Percentiles rank a stretch among this genome's conserved stretches.
These are phyloP conservation scores for Boeremia lycopersici DNA, from an alignment of 2,329 filamentous ascomycete species.

Conservation along the genomic window DNA sequence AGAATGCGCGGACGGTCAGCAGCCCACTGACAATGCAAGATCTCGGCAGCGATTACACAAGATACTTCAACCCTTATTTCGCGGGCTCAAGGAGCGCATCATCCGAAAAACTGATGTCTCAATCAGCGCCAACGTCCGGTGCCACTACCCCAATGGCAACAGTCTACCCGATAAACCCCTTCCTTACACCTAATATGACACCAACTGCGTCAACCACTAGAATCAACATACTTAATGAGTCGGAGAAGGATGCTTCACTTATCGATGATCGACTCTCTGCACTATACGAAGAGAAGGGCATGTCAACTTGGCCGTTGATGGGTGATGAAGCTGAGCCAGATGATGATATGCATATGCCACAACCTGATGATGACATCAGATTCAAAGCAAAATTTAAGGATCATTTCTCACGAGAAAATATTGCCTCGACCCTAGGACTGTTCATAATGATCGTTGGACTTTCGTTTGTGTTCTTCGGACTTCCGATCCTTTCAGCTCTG, in stretches of 20 bases:
- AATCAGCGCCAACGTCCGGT: slow-evolving; percentile 13
- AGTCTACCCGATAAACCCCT: slow-evolving; percentile 27
- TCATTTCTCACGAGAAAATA: slow-evolving; percentile 52
- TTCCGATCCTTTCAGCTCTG: slow-evolving; percentile 57
- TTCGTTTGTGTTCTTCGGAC: slow-evolving; percentile 56
- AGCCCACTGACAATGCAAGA: slow-evolving; percentile 37
- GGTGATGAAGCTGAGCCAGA: slow-evolving; percentile 59
- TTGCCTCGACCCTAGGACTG: slow-evolving; percentile 52
- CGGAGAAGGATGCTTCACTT: slow-evolving; percentile 45
- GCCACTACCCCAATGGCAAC: slow-evolving; percentile 23
- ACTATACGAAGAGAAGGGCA: slow-evolving; percentile 51
- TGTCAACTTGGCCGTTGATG: slow-evolving; percentile 54
- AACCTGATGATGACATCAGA: slow-evolving; percentile 55
- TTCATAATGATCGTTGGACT: slow-evolving; percentile 56
- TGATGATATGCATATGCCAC: slow-evolving; percentile 61
- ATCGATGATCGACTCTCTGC: slow-evolving; percentile 56
- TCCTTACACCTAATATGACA: slow-evolving; percentile 39
- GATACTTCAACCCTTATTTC: slow-evolving; percentile 44
- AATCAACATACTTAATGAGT: slow-evolving; percentile 27
- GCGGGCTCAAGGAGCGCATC: slow-evolving; percentile 32
- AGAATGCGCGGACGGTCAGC: slow-evolving; percentile 15
- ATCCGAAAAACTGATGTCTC: slow-evolving; percentile 18
- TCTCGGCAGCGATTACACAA: slow-evolving; percentile 44
- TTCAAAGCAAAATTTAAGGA: slow-evolving; percentile 53
- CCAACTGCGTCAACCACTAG: slow-evolving; percentile 38